Evolutionary conservation across 768 basidiomycete genomes (phyloP).

Genomic region (Lactarius akahatsu): DNA sequence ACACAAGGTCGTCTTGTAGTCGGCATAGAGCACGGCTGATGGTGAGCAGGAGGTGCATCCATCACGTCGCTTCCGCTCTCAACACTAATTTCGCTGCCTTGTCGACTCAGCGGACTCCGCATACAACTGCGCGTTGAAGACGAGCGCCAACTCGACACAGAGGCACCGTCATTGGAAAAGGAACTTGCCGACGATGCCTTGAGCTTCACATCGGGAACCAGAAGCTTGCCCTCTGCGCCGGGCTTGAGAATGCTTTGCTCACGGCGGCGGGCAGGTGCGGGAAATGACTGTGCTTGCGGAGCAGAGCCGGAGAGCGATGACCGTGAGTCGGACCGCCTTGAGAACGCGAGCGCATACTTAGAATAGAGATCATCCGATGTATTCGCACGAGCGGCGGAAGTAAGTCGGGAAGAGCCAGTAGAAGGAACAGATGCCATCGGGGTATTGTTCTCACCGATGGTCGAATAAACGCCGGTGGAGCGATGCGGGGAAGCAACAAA

Average conservation of each 20-base stretch:
- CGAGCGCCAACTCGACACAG: constrained; percentile 31
- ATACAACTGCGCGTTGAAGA: constrained; percentile 31
- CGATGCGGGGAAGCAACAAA: constrained; percentile 54
- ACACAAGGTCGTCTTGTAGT: constrained; percentile 43
- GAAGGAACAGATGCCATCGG: constrained; percentile 21
- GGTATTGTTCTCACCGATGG: constrained; percentile 38
- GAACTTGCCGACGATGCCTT: constrained; percentile 39
- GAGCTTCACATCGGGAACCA: constrained; percentile 49
- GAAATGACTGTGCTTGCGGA: constrained; percentile 39
- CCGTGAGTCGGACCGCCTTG: constrained; percentile 55
- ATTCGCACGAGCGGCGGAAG: constrained; percentile 32
- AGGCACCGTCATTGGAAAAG: constrained; percentile 25
- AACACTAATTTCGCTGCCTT: constrained; percentile 43
- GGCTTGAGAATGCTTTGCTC: constrained; percentile 58
- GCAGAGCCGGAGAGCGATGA: constrained; percentile 37
- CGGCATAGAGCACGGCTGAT: constrained; percentile 32
- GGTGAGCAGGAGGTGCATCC: constrained; percentile 34
- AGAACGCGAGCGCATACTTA: constrained; percentile 56
- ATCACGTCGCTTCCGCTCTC: constrained; percentile 34
- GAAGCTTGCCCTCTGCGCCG: constrained; percentile 63
- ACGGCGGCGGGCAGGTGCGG: constrained; percentile 39
- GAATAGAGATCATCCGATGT: constrained; percentile 48
- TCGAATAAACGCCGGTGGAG: constrained; percentile 49
- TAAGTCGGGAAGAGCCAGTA: constrained; percentile 31
- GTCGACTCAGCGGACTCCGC: constrained; percentile 43